Evolutionary conservation across 495 filamentous ascomycete species (phyloP).

Genomic region (Podospora pseudoanserina): DNA sequence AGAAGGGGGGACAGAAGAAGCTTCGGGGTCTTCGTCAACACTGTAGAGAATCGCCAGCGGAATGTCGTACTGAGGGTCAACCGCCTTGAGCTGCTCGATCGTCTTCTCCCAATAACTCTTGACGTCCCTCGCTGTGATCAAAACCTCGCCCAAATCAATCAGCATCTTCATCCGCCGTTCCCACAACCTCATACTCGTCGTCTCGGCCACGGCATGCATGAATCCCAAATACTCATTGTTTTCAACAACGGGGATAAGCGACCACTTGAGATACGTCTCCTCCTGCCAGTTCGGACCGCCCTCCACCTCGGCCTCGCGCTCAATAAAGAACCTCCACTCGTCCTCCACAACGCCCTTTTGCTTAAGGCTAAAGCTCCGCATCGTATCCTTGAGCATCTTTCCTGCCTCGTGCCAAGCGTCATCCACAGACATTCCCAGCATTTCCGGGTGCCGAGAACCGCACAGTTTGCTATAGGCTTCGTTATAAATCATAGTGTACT

Average conservation of each 20-base stretch:
- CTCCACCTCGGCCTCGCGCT: constrained; percentile 35
- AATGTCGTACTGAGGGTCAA: constrained; percentile 46
- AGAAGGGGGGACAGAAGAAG: constrained; percentile 32
- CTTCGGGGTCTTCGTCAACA: constrained; percentile 45
- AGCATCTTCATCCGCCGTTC: constrained; percentile 41
- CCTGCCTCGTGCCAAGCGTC: constrained; percentile 36
- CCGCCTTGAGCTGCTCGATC: constrained; percentile 27
- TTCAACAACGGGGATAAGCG: constrained; percentile 55
- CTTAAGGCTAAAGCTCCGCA: constrained; percentile 26
- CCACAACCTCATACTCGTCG: constrained; percentile 36
- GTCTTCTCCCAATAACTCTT: constrained; percentile 36
- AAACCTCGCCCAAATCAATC: constrained; percentile 32
- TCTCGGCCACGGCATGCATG: constrained; percentile 34
- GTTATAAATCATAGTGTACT: constrained; percentile 46
- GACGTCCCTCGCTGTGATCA: constrained; percentile 32
- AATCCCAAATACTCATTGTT: constrained; percentile 47
- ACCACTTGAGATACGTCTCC: constrained; percentile 63
- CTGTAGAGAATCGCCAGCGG: constrained; percentile 59
- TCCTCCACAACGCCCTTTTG: constrained; percentile 32
- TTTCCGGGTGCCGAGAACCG: constrained; percentile 34
- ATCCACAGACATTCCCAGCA: constrained; percentile 39
- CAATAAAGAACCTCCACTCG: constrained; percentile 43
- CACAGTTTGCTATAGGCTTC: constrained; percentile 43
- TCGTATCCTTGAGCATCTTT: constrained; percentile 31
- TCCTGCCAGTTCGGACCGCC: constrained; percentile 47